Percentiles rank a stretch among this genome's conserved stretches.
Evolutionary conservation across 2,329 filamentous ascomycete genomes (phyloP).

Genomic region (Beauveria pseudobassiana): DNA sequence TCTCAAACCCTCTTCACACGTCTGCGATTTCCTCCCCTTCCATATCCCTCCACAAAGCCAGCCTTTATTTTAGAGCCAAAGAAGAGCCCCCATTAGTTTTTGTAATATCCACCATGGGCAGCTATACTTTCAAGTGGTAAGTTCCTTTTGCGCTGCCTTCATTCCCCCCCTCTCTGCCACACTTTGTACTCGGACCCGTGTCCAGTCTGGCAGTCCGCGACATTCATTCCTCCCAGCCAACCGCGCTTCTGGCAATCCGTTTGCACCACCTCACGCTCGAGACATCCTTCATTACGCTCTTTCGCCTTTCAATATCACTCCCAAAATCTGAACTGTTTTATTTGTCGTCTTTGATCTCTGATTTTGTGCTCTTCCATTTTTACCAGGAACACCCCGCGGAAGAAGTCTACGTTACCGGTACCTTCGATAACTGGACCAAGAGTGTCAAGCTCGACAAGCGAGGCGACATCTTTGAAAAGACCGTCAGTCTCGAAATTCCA

Average conservation of each 20-base stretch:
- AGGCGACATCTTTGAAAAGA: slow-evolving; percentile 69
- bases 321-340: background rate
- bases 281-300: background rate
- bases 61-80: background rate
- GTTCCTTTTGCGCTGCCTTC: slow-evolving; percentile 20
- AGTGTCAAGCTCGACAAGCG: slow-evolving; percentile 74
- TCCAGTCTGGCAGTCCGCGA: slow-evolving; percentile 1
- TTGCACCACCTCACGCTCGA: background rate
- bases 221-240: slow-evolving; percentile 1
- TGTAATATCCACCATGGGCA: slow-evolving; percentile 46
- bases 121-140: slow-evolving; percentile 65
- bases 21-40: slow-evolving; percentile 7
- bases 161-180: slow-evolving; percentile 5
- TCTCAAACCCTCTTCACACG: slow-evolving; percentile 9
- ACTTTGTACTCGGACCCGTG: background rate
- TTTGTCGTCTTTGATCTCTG: background rate
- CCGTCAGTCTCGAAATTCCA: slow-evolving; percentile 60
- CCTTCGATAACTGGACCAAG: slow-evolving; percentile 91
- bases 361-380: background rate
- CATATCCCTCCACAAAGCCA: slow-evolving; percentile 7
- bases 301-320: background rate
- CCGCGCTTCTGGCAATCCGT: slow-evolving; percentile 4
- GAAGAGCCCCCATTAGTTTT: slow-evolving; percentile 13
- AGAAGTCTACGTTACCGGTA: slow-evolving; percentile 91
- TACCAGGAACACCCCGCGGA: slow-evolving; percentile 68